Evolutionary conservation across 768 basidiomycete species (phyloP).

Genomic region (Boletus subcaerulescens): DNA sequence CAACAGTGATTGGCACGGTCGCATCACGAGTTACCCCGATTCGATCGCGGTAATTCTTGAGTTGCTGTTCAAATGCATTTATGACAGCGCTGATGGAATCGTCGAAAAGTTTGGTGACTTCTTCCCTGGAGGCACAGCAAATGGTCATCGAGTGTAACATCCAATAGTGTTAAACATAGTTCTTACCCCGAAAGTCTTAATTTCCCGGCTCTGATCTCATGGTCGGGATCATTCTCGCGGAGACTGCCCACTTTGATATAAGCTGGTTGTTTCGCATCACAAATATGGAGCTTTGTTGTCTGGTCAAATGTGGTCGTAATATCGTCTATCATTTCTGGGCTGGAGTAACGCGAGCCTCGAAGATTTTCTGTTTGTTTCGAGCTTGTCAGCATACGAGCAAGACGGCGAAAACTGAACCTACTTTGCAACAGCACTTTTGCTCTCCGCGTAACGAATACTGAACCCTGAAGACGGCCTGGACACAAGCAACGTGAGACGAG

Average conservation of each 20-base stretch:
- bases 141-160: background rate
- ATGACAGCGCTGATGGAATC: conserved; percentile 36
- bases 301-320: conserved; percentile 36
- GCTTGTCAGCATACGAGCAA: background rate
- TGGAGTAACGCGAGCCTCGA: conserved; percentile 24
- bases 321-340: conserved; percentile 29
- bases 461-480: conserved; percentile 38
- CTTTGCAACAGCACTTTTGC: conserved; percentile 32
- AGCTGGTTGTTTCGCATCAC: conserved; percentile 27
- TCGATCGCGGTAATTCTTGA: no score
- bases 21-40: no score
- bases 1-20: conserved; percentile 27
- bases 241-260: conserved; percentile 39
- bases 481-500: background rate
- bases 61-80: conserved; percentile 31
- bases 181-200: conserved; percentile 34
- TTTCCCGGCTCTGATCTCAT: conserved; percentile 33
- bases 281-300: conserved; percentile 39
- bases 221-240: conserved; percentile 29
- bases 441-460: conserved; percentile 34
- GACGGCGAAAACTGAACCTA: conserved; percentile 7
- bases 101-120: conserved; percentile 39
- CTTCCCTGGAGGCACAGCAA: conserved; percentile 22
- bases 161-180: background rate
- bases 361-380: conserved; percentile 22